Evolutionary conservation across 2,329 filamentous ascomycete species (phyloP), one percentile per base, ranked within the genome.

Genomic region (Fusarium mexicanum): DNA sequence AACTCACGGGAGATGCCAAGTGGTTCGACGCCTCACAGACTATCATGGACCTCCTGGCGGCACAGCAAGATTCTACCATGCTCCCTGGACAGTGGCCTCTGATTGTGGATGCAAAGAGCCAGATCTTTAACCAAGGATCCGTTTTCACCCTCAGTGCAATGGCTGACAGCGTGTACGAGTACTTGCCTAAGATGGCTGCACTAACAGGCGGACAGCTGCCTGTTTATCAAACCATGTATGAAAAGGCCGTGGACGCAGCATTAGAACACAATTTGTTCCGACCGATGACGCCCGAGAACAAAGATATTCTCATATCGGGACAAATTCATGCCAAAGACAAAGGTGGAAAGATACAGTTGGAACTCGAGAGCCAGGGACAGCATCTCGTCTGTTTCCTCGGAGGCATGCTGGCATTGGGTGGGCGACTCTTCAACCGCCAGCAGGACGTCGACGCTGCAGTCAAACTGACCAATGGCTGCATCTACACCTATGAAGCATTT

Each of bases 171-270:
- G 85, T 73, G 70, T 97, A 96, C 83, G 94, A 97, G 83, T 97
- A 97, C 79, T 88, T 97, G 29, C 92, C 97, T 81, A 98, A 97
- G 85, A 96, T 97, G 93, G 96, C 91, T 76, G 74, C 79, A 55
- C 84, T 93, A 5, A 85, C 92, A 2, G 88, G 89, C 33, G 91
- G 91, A 6, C 82, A 84, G 12, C 81, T 87, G 24, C 57, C 87
- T 31, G 79, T 89, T 67, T 92, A 92, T 78, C 84, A 85, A 51
- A 83, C 80, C 44, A 89, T 93, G 85, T 80, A 92, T 79, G 83
- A 87, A 64, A 82, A 80, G 22, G 87, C 89, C 24, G 86, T 91
- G 50, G 85, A 89, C n/a, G 83, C 87, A 1, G 87, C 87, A 5
- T 87, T 88, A 51, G 80, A 88, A 53, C 81, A 91, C 68, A 83